Evolutionary conservation across 306 rosid species (phyloP), one percentile per base, ranked within the genome.

Genomic region (Mimosa pudica): DNA sequence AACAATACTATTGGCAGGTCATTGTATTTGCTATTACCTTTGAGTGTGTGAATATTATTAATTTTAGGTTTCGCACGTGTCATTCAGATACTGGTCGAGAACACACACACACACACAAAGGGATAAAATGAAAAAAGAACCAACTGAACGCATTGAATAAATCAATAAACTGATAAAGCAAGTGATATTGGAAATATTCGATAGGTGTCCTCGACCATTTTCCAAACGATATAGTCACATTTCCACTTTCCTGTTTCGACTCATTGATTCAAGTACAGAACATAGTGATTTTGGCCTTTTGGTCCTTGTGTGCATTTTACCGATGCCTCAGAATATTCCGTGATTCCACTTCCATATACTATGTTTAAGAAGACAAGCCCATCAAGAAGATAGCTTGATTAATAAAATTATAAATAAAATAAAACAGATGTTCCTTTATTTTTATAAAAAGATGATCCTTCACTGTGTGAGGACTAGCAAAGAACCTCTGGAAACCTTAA

Each of bases 231-330:
- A 1, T 6, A 6, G 11, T 8, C 57, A 61, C 52, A n/a, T n/a
- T n/a, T n/a, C n/a, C n/a, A n/a, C 20, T 13, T 9, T 5, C 41
- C 30, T 6, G 4, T 61, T 61, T 32, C 11, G 2, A 0, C 18
- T 57, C 63, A 13, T 17, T 54, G 8, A n/a, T 18, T 38, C 41
- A 38, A 38, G 41, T 13, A 11, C 74, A 63, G 47, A 41, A 42
- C 70, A 57, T n/a, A n/a, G 36, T 6, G 20, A 17, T 7, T 75
- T 68, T 35, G 77, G 64, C 60, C 24, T 75, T 73, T 41, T 8
- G n/a, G 74, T 36, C 35, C 47, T 63, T 73, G 73, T 54, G 73
- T 51, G 36, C 41, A 55, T n/a, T 7, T 74, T 42, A 4, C 54
- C 12, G 7, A 54, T 33, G 68, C n/a, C 36, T 30, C 65, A 60